Evolutionary conservation across 225 moss, liverwort and hornwort genomes (phyloP), one percentile per base, ranked within the genome.

Genomic region (Sphagnum tenellum): DNA sequence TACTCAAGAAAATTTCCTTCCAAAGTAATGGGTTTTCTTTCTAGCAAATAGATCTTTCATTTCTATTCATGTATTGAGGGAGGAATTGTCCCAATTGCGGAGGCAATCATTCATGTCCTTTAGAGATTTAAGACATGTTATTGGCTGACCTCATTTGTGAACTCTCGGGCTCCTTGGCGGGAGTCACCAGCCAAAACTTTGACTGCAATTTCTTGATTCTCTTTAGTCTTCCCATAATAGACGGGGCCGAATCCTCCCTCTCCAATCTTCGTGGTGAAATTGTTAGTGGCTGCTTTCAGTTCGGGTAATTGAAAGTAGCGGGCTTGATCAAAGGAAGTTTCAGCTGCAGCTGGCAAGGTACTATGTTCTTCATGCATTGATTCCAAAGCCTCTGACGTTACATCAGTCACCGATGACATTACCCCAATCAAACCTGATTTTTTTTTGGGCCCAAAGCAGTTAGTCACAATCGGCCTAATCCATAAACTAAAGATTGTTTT

Each of bases 141-240:
- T 48, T 7, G 11, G 14, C 55, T 46, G 45, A 86, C 89, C 89
- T 89, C 89, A 14, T 73, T 89, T 9, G 76, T 74, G 64, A 89
- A 89, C 57, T 86, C 86, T 0, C 66, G 45, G 7, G 72, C 69
- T 69, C 85, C 82, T 73, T 89, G 86, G 45, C 72, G 73, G 14
- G 82, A 82, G 46, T 73, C 66, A 2, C 66, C 67, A 47, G 81
- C 77, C 4, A 81, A 62, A 52, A 86, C 73, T 69, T 89, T 89
- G 61, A 89, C 81, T 48, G 86, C 89, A 49, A 89, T 76, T 73
- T 83, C 89, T 70, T 73, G 76, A 46, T 62, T 76, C 58, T 70
- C 72, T 66, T 73, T 73, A 63, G 81, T 47, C 73, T 66, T 83
- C 29, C 83, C 89, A 51, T 79, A 70, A 61, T 74, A 86, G 29